Evolutionary conservation across 129 eudicot species (phyloP), one percentile per base, ranked within the genome.

Genomic region (Deinandra increscens): DNA sequence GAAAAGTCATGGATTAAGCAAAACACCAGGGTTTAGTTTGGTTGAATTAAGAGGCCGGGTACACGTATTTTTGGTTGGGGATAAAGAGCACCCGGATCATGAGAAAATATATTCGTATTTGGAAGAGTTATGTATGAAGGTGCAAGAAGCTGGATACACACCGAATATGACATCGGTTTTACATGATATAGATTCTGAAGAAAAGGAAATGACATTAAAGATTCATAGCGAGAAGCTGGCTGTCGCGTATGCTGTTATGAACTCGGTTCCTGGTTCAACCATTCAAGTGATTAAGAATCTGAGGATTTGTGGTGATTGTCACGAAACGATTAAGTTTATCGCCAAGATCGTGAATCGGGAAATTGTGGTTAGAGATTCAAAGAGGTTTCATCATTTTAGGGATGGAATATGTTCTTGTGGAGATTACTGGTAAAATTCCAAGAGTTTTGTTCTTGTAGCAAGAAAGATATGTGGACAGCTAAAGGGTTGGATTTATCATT

Each of bases 211-310:
- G 79, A 77, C 84, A 15, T 67, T 85, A 66, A 75, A 70, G 70
- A 78, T 80, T 64, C 91, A 85, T 66, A 85, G 91, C 42, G 91
- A 85, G 72, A 85, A 85, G 69, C 74, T 85, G 73, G 91, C 87
- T 6, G 91, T 85, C 65, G 83, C 85, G 0, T 85, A 63, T 77
- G 91, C 84, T n/a, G 45, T 85, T 44, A 82, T 85, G 91, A 85
- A 77, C 36, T 75, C 85, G 20, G 85, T 70, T 64, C 87, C 85
- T 73, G 91, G 91, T 5, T 41, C 87, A 4, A 68, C 71, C 34
- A 80, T 85, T 67, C 87, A 79, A 29, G 81, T 85, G 48, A 79
- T 85, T 44, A 85, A 85, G 84, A 85, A 85, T 64, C 73, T 85
- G 51, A 77, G 91, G 64, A 81, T 85, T 73, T 85, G 91, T 74